Conservation (phyloP, 225 moss, liverwort and hornwort genomes). For the Thuidium tamariscinum region DNA sequence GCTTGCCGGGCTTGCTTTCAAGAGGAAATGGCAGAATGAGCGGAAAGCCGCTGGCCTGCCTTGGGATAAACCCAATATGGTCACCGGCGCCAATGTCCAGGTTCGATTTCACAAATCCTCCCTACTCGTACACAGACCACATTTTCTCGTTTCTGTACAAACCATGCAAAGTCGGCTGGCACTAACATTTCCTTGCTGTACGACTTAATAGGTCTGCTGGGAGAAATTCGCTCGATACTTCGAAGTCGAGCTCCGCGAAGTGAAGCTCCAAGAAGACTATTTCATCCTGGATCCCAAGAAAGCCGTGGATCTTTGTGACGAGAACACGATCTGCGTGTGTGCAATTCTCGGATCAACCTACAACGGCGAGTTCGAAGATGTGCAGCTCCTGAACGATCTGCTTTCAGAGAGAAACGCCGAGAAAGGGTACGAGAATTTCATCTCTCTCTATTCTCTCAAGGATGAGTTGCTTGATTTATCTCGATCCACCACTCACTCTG, state of each 20-base stretch:
- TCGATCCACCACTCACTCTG: background rate
- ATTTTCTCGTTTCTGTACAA: background rate
- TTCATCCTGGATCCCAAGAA: constrained; percentile 45
- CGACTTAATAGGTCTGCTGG: constrained; percentile 39
- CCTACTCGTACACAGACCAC: background rate
- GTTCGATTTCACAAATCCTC: background rate
- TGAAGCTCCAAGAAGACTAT: constrained; percentile 43
- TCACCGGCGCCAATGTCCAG: constrained; percentile 67
- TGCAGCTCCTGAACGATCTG: constrained; percentile 37
- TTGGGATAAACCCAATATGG: constrained; percentile 61
- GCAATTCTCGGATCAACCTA: constrained; percentile 64
- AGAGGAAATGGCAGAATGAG: constrained; percentile 63
- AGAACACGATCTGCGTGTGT: constrained; percentile 63
- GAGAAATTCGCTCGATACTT: constrained; percentile 71
- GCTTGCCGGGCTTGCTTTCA: constrained; percentile 67
- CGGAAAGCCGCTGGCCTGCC: constrained; percentile 51
- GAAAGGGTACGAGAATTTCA: constrained; percentile 20
- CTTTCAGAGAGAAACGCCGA: constrained; percentile 35
- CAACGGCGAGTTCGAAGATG: constrained; percentile 70
- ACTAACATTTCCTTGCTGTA: background rate
- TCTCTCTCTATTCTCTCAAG: background rate
- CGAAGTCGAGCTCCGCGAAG: constrained; percentile 60
- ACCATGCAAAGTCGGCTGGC: background rate
- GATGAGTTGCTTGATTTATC: background rate
- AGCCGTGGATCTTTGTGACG: constrained; percentile 50